phyloP scores from a whole-genome alignment of 2,329 filamentous ascomycete genomes.

The Penicillium sclerotigenum region DNA sequence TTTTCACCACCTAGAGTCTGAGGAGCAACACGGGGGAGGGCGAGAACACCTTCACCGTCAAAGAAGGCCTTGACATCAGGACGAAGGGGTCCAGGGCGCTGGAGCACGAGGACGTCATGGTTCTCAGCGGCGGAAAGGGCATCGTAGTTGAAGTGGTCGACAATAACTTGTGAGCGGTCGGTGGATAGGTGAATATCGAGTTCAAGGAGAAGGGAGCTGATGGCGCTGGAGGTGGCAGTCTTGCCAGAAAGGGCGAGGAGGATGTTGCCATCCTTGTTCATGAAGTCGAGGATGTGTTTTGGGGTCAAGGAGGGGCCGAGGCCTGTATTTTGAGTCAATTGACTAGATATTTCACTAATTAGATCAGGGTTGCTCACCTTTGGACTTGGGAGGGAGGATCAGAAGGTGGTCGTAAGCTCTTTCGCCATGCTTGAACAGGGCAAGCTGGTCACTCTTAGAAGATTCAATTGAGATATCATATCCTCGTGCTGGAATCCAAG shows the following conservation, averaged over 20 bases:
- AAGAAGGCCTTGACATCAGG: slow-evolving; percentile 76
- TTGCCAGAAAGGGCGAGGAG: slow-evolving; percentile 77
- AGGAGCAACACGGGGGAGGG: slow-evolving; percentile 77
- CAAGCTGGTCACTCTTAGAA: slow-evolving; percentile 72
- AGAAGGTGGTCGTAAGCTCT: slow-evolving; percentile 87
- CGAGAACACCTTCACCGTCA: slow-evolving; percentile 64
- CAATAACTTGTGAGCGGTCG: slow-evolving; percentile 78
- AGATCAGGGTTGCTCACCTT: slow-evolving; percentile 57
- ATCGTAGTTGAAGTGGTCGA: slow-evolving; percentile 97
- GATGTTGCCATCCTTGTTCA: slow-evolving; percentile 89
- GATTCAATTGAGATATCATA: slow-evolving; percentile 79
- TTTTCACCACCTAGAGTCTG: slow-evolving; percentile 75
- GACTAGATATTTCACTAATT: slow-evolving; percentile 1
- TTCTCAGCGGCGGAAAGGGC: slow-evolving; percentile 69
- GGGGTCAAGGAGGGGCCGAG: slow-evolving; percentile 86
- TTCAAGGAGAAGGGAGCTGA: slow-evolving; percentile 78
- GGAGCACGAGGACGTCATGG: slow-evolving; percentile 83
- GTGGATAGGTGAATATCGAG: slow-evolving; percentile 83
- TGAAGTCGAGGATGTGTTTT: slow-evolving; percentile 80
- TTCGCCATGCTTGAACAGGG: slow-evolving; percentile 81
- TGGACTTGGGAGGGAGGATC: slow-evolving; percentile 82
- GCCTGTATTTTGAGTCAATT: slow-evolving; percentile 51
- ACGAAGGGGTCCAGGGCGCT: slow-evolving; percentile 63
- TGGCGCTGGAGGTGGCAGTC: slow-evolving; percentile 64
- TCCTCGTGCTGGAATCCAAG: slow-evolving; percentile 63